phyloP scores from a whole-genome alignment of 768 basidiomycete genomes.

The Dacryopinax spathularia region DNA sequence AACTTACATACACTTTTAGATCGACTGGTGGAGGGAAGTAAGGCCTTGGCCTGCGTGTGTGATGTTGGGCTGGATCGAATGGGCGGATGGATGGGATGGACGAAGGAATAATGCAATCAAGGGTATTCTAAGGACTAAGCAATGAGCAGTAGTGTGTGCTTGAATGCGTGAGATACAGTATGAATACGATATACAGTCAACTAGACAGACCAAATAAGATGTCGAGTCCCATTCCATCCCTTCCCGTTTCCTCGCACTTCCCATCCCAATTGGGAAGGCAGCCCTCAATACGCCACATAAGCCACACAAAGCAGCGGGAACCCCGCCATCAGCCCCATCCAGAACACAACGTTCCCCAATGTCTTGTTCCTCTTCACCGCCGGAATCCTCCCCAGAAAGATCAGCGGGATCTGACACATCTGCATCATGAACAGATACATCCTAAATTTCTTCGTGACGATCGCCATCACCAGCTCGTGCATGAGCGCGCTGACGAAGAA shows the following conservation, averaged over 20 bases:
- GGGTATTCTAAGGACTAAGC: too few species aligned
- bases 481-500: conserved; percentile 80
- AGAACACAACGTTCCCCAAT: conserved; percentile 63
- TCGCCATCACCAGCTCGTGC: conserved; percentile 92
- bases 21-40: too few species aligned
- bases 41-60: too few species aligned
- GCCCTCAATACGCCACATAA: conserved; percentile 38
- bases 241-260: background rate
- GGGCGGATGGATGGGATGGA: too few species aligned
- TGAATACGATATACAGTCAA: too few species aligned
- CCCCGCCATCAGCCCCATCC: conserved; percentile 74
- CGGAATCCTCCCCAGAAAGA: conserved; percentile 62
- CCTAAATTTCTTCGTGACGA: conserved; percentile 88
- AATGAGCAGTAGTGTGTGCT: too few species aligned
- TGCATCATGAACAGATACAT: conserved; percentile 78
- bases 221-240: too few species aligned
- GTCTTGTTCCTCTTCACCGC: conserved; percentile 67
- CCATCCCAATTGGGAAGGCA: background rate
- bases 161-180: too few species aligned
- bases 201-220: too few species aligned
- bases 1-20: too few species aligned
- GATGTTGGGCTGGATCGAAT: too few species aligned
- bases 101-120: too few species aligned
- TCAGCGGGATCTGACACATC: conserved; percentile 85
- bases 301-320: conserved; percentile 86